Evolutionary conservation across 106 monocot genomes (phyloP), one percentile per base, ranked within the genome.

Genomic region (Hemerocallis citrina): DNA sequence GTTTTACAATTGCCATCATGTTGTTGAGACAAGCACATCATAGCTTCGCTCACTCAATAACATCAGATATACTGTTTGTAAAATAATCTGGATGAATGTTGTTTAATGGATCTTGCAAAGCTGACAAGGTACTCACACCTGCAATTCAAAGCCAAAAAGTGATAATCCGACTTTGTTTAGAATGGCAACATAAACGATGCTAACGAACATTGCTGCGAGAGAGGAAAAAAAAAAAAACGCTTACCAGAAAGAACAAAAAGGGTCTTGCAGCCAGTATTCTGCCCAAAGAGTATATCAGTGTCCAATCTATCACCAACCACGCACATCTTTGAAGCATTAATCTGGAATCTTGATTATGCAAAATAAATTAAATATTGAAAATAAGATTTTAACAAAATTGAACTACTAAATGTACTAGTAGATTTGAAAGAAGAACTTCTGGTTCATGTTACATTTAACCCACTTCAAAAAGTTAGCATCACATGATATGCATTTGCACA

Each of bases 241-340:
- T 33, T 34, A 81, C 92, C 92, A 72, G 92, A 88, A 37, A 92
- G 84, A 71, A 92, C 92, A 68, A 92, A 81, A 43, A 88, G 84
- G 3, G 92, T 92, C 68, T 71, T 88, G 79, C 88, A 92, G 31
- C 92, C 88, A 49, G 92, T 64, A 69, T 76, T 88, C 66, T 81
- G 70, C 17, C 92, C 92, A 64, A 92, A 92, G 2, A 92, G 75
- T 75, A 92, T 88, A 47, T 92, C 92, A 19, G 92, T 92, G 70
- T 88, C 92, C 52, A 92, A 65, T 59, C 84, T 84, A 74, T 88
- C 92, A 59, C 88, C 88, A 33, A 92, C 92, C 92, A 92, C 84
- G 81, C 92, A 92, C 92, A 88, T 92, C 63, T 75, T 84, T 4
- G 78, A 79, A 54, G 79, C 76, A 63, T 76, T 67, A 36, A 92